Percentiles rank a stretch among this genome's conserved stretches.
These are phyloP conservation scores for Leucosporidium yakuticum DNA, from an alignment of 768 basidiomycete species.

Conservation along the genomic window DNA sequence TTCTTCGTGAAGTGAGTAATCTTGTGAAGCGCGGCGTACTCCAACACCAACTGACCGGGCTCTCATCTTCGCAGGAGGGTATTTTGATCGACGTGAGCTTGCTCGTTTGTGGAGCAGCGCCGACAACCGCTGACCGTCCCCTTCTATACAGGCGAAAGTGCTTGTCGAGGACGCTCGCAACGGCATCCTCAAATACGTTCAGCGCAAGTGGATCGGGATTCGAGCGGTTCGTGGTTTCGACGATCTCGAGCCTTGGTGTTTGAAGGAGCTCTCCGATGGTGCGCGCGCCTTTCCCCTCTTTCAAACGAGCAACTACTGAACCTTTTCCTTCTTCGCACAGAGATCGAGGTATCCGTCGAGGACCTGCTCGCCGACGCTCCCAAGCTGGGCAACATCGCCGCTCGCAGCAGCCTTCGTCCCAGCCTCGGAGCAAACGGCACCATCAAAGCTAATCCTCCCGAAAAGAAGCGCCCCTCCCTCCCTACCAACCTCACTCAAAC, in stretches of 20 bases:
- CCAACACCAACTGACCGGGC: constrained; percentile 55
- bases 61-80: constrained; percentile 46
- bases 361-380: neutral
- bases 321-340: neutral
- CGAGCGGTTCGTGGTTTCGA: constrained; percentile 75
- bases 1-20: constrained; percentile 50
- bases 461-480: neutral
- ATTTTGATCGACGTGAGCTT: constrained; percentile 33
- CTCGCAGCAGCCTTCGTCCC: neutral
- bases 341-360: constrained; percentile 58
- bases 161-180: constrained; percentile 64
- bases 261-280: constrained; percentile 73
- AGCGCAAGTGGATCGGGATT: constrained; percentile 68
- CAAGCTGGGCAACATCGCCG: neutral
- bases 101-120: constrained; percentile 42
- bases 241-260: constrained; percentile 72
- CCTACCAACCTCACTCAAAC: neutral
- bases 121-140: constrained; percentile 54
- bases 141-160: constrained; percentile 56
- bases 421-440: neutral
- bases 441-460: neutral
- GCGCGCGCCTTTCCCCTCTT: no score
- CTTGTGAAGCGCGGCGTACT: neutral
- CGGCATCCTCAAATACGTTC: constrained; percentile 66
- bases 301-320: no score